Evolutionary conservation across 495 filamentous ascomycete genomes (phyloP).

Genomic region (Physcia stellaris): DNA sequence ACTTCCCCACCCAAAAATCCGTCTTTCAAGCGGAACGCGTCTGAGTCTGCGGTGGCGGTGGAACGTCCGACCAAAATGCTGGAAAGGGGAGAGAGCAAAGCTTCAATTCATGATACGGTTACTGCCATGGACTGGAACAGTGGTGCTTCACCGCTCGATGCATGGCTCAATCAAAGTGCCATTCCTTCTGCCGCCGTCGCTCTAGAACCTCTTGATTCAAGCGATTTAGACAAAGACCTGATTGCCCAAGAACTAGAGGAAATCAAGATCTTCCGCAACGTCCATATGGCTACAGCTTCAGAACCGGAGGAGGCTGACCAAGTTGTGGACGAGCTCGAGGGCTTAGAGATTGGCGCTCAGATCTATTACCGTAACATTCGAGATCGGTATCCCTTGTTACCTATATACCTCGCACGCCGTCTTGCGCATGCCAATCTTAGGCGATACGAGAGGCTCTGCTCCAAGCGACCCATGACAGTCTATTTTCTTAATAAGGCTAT

Average conservation of each 20-base stretch:
- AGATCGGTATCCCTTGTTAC: constrained; percentile 9
- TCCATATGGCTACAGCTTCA: constrained; percentile 4
- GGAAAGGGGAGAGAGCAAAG: background rate
- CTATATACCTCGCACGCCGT: constrained; percentile 8
- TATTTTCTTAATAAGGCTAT: no score
- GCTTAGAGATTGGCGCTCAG: background rate
- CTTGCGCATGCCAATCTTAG: constrained; percentile 8
- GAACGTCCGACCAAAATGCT: background rate
- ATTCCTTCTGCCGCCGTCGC: constrained; percentile 8
- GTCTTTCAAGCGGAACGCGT: background rate
- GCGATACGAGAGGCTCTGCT: constrained; percentile 5
- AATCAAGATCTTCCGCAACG: constrained; percentile 9
- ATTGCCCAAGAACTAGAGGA: constrained; percentile 9
- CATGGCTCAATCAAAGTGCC: constrained; percentile 16
- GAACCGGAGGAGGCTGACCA: background rate
- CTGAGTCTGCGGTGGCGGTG: constrained; percentile 1
- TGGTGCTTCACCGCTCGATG: constrained; percentile 7
- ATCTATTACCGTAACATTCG: constrained; percentile 12
- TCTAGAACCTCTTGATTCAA: no score
- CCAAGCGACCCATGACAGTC: no score
- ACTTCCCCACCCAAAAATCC: background rate
- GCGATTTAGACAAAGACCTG: background rate
- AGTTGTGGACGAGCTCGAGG: background rate
- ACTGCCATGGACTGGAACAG: constrained; percentile 13
- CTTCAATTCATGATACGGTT: background rate